phyloP scores from a whole-genome alignment of 2,329 filamentous ascomycete genomes.

The Penicillium sp. region DNA sequence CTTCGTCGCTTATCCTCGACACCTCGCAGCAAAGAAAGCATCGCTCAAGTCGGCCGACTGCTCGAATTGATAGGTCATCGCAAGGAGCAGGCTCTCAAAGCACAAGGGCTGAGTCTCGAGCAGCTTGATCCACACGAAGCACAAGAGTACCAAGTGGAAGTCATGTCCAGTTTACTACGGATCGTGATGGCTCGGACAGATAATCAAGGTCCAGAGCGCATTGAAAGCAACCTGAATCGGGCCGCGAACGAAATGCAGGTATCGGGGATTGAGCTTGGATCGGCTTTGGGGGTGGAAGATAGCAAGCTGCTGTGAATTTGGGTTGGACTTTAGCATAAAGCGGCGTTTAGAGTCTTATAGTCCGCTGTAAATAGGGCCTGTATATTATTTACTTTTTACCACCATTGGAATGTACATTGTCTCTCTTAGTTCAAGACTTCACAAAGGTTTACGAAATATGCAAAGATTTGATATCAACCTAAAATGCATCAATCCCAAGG shows the following conservation, averaged over 20 bases:
- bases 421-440: background rate
- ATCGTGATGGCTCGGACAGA: constrained; percentile 39
- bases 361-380: constrained; percentile 4
- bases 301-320: constrained; percentile 23
- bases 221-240: constrained; percentile 33
- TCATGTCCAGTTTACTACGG: constrained; percentile 42
- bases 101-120: constrained; percentile 33
- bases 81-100: constrained; percentile 32
- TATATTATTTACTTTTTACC: constrained; percentile 9
- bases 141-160: constrained; percentile 43
- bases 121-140: constrained; percentile 38
- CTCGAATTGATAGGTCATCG: constrained; percentile 43
- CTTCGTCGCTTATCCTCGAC: constrained; percentile 42
- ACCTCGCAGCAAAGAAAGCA: constrained; percentile 45
- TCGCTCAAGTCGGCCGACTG: constrained; percentile 45
- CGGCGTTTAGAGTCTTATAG: constrained; percentile 10
- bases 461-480: constrained; percentile 2
- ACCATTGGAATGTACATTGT: constrained; percentile 7
- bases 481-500: background rate
- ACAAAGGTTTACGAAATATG: background rate
- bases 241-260: constrained; percentile 41
- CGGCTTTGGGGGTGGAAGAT: constrained; percentile 26
- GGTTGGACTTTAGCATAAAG: constrained; percentile 12
- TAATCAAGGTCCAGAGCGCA: constrained; percentile 22
- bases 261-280: constrained; percentile 31